Evolutionary conservation across 2,329 filamentous ascomycete species (phyloP).

Genomic region (Scytalidium sp.): DNA sequence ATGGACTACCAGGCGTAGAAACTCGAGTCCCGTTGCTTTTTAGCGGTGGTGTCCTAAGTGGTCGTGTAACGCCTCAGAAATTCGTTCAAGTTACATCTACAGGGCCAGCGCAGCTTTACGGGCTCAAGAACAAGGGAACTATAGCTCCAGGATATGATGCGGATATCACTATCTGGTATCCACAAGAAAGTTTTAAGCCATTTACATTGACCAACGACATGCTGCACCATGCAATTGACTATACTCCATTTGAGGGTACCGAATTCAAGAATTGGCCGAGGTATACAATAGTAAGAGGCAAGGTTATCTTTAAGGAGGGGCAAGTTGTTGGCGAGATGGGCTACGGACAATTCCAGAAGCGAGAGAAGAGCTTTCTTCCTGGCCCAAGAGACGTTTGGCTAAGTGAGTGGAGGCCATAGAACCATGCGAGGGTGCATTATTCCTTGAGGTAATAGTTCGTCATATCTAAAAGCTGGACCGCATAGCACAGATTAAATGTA

Average conservation of each 20-base stretch:
- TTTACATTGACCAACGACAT: conserved; percentile 11
- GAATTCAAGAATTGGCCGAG: conserved; percentile 14
- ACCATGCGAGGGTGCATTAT: too few relatives aligned
- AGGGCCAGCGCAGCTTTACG: neutral
- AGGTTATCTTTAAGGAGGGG: too few relatives aligned
- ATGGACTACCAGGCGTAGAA: conserved; percentile 40
- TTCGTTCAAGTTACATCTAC: neutral
- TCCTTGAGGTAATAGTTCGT: too few relatives aligned
- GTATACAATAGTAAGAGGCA: too few relatives aligned
- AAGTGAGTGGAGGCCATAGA: too few relatives aligned
- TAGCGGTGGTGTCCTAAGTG: conserved; percentile 10
- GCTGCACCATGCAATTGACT: conserved; percentile 15
- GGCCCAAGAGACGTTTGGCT: too few relatives aligned
- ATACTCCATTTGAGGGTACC: conserved; percentile 15
- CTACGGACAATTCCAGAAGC: too few relatives aligned
- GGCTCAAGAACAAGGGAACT: conserved; percentile 7
- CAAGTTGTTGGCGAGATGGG: too few relatives aligned
- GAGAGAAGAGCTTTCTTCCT: too few relatives aligned
- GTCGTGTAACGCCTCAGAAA: neutral
- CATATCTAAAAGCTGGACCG: too few relatives aligned
- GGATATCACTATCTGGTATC: conserved; percentile 15
- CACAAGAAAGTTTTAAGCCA: conserved; percentile 2
- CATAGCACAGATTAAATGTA: too few relatives aligned
- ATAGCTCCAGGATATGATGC: conserved; percentile 13
- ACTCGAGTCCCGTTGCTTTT: conserved; percentile 38